These are phyloP conservation scores for Biscogniauxia mediterranea DNA, from an alignment of 2,329 filamentous ascomycete species.

Conservation along the genomic window DNA sequence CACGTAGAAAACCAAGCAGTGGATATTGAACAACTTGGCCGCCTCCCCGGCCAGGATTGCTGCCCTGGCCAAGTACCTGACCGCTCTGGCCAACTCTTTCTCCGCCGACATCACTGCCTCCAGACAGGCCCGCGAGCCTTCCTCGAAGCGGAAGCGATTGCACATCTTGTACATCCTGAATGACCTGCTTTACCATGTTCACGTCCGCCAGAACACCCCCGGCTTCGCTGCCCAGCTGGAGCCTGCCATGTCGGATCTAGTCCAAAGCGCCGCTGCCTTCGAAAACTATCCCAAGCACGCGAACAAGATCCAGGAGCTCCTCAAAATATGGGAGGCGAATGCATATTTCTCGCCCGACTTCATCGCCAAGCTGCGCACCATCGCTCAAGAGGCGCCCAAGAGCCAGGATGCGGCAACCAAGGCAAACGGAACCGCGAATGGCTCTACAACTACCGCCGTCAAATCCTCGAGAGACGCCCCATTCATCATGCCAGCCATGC, in stretches of 20 bases:
- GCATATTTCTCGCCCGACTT: conserved; percentile 57
- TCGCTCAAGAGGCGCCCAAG: conserved; percentile 43
- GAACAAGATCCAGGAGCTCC: conserved; percentile 60
- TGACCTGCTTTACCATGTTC: conserved; percentile 72
- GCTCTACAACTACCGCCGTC: conserved; percentile 15
- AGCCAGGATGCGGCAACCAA: conserved; percentile 18
- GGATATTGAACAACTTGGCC: conserved; percentile 72
- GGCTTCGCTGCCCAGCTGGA: conserved; percentile 57
- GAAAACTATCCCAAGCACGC: conserved; percentile 63
- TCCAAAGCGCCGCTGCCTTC: conserved; percentile 56
- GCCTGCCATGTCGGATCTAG: conserved; percentile 59
- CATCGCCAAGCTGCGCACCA: conserved; percentile 58
- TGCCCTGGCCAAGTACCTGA: conserved; percentile 73
- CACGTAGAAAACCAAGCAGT: conserved; percentile 79
- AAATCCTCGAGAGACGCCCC: conserved; percentile 56
- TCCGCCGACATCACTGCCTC: conserved; percentile 28
- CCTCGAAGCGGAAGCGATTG: conserved; percentile 65
- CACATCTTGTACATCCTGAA: conserved; percentile 77
- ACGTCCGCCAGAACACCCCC: conserved; percentile 48
- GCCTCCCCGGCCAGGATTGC: conserved; percentile 64
- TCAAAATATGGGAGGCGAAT: conserved; percentile 70
- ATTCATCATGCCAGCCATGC: conserved; percentile 70
- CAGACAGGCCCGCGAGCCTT: conserved; percentile 45
- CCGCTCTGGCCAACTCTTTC: conserved; percentile 64
- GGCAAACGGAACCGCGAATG: conserved; percentile 25